A percentile compares a stretch with the other conserved stretches of the same genome.
Evolutionary conservation across 805 yeast species (phyloP).

Genomic region (Kluyveromyces starmeri): DNA sequence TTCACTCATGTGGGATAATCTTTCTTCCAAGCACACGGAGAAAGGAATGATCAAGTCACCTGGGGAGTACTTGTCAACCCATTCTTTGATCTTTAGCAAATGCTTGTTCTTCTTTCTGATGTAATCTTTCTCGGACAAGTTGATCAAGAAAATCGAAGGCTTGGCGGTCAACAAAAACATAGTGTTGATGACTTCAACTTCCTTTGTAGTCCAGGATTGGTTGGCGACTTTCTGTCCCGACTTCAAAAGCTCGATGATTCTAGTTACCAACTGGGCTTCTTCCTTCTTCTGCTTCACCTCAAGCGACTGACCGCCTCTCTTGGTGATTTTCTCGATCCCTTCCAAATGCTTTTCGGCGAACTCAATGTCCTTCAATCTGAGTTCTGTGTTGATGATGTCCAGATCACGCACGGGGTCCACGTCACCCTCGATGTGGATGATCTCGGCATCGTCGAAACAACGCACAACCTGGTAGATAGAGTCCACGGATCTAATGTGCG

Average conservation of each 20-base stretch:
- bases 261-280: constrained; percentile 66
- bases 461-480: constrained; percentile 97
- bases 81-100: constrained; percentile 68
- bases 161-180: constrained; percentile 89
- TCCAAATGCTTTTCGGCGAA: constrained; percentile 79
- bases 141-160: constrained; percentile 87
- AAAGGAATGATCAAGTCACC: constrained; percentile 89
- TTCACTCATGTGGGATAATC: constrained; percentile 77
- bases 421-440: constrained; percentile 93
- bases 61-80: constrained; percentile 85
- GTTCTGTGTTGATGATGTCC: constrained; percentile 83
- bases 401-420: constrained; percentile 93
- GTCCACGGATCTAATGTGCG: constrained; percentile 95
- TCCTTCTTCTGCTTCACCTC: constrained; percentile 86
- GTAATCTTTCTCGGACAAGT: constrained; percentile 83
- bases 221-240: constrained; percentile 84
- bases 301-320: constrained; percentile 80
- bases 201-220: constrained; percentile 79
- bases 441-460: constrained; percentile 96
- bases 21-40: constrained; percentile 87
- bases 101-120: constrained; percentile 84
- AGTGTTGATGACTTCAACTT: constrained; percentile 81
- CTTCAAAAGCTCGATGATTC: constrained; percentile 68
- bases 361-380: constrained; percentile 94
- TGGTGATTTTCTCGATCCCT: constrained; percentile 68